Conservation (phyloP, 345 rosid genomes). For the Clarkia xantiana region DNA sequence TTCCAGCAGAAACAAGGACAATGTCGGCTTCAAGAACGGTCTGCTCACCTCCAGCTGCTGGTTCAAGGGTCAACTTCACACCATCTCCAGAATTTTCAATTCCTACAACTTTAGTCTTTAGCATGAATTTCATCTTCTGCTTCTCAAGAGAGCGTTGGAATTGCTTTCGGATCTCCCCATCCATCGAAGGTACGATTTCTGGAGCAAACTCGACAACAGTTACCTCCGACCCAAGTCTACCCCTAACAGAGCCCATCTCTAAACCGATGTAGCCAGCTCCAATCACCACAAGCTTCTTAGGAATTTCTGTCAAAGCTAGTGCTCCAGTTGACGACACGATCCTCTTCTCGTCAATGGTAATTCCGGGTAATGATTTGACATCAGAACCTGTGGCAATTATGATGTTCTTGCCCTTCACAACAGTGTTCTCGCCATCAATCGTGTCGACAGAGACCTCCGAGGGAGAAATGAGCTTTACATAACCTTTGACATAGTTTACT, state of each 20-base stretch:
- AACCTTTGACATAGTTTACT: conserved; percentile 86
- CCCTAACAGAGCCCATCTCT: conserved; percentile 99
- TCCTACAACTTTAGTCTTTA: conserved; percentile 92
- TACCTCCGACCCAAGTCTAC: conserved; percentile 83
- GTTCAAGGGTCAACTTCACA: conserved; percentile 74
- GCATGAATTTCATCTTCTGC: conserved; percentile 96
- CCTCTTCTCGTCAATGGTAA: conserved; percentile 15
- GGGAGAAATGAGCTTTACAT: conserved; percentile 80
- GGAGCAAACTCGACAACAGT: conserved; percentile 95
- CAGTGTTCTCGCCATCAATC: conserved; percentile 35
- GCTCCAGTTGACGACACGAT: too few species aligned
- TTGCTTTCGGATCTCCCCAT: conserved; percentile 89
- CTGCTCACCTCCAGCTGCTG: conserved; percentile 79
- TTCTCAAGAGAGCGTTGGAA: conserved; percentile 86
- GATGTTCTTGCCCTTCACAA: too few species aligned
- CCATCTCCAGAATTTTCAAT: conserved; percentile 60
- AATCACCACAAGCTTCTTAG: conserved; percentile 7
- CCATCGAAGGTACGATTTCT: conserved; percentile 91
- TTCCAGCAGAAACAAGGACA: conserved; percentile 89
- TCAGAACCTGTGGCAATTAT: too few species aligned
- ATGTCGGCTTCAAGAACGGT: conserved; percentile 83
- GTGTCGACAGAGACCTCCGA: conserved; percentile 80
- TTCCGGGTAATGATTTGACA: conserved; percentile 19
- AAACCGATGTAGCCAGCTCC: conserved; percentile 99
- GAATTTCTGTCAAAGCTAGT: too few species aligned